These are phyloP conservation scores for Acrocalymma vagum DNA, from an alignment of 2,329 filamentous ascomycete species.

Conservation along the genomic window DNA sequence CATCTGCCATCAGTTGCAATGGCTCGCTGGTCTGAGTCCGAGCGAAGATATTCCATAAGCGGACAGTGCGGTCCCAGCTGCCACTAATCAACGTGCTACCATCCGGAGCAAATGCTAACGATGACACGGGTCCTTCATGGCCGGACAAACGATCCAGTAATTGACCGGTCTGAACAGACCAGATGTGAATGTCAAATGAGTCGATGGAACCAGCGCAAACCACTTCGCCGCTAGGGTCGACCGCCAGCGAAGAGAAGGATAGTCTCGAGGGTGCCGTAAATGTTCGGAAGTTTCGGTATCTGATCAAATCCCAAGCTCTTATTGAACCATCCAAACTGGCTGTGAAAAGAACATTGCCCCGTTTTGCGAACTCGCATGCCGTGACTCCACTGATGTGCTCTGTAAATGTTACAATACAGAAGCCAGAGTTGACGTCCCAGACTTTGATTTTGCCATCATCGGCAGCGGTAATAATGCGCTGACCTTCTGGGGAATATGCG, in stretches of 20 bases:
- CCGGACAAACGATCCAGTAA: constrained; percentile 89
- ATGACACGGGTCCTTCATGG: constrained; percentile 92
- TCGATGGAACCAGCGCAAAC: constrained; percentile 95
- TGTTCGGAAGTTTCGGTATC: constrained; percentile 96
- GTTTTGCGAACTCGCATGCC: constrained; percentile 92
- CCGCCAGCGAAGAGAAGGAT: constrained; percentile 91
- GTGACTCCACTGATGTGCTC: constrained; percentile 96
- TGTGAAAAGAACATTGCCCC: constrained; percentile 95
- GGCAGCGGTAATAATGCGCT: constrained; percentile 89
- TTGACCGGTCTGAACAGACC: constrained; percentile 98
- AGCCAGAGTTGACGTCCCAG: constrained; percentile 95
- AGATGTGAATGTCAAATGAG: constrained; percentile 96
- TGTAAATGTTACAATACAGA: constrained; percentile 97
- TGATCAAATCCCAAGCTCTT: constrained; percentile 92
- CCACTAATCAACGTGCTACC: constrained; percentile 86
- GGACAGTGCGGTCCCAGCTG: constrained; percentile 95
- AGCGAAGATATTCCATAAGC: constrained; percentile 95
- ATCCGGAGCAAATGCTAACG: constrained; percentile 87
- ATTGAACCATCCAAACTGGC: constrained; percentile 94
- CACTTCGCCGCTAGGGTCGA: constrained; percentile 97
- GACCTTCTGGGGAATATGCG: constrained; percentile 91
- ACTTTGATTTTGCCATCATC: constrained; percentile 99
- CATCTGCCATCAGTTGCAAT: constrained; percentile 88
- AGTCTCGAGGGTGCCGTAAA: constrained; percentile 93
- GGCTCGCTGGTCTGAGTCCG: constrained; percentile 95